phyloP scores from a whole-genome alignment of 2,329 filamentous ascomycete species.

The Aspergillus neoniger region DNA sequence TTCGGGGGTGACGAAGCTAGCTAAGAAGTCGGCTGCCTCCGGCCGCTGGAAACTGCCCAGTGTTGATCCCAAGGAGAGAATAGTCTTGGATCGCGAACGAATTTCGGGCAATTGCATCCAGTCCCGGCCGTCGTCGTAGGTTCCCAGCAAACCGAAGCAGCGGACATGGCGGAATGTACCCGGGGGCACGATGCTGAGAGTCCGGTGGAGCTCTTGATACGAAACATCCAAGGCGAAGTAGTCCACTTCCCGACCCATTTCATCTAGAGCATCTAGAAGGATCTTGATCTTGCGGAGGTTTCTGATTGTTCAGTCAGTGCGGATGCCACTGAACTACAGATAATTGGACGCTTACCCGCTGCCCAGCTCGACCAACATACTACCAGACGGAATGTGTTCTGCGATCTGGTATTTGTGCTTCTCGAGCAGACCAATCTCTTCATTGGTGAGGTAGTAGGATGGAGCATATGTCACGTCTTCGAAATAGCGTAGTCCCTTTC shows the following conservation, averaged over 20 bases:
- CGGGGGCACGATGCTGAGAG: slow-evolving; percentile 61
- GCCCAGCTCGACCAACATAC: slow-evolving; percentile 16
- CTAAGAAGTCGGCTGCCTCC: slow-evolving; percentile 9
- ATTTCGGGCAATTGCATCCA: slow-evolving; percentile 71
- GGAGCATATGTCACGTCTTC: slow-evolving; percentile 29
- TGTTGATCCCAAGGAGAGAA: slow-evolving; percentile 16
- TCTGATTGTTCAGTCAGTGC: not conserved
- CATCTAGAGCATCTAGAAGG: slow-evolving; percentile 75
- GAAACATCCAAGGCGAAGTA: slow-evolving; percentile 88
- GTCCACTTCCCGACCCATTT: slow-evolving; percentile 69
- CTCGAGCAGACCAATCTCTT: slow-evolving; percentile 10
- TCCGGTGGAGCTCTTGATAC: slow-evolving; percentile 72
- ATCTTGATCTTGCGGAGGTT: slow-evolving; percentile 79
- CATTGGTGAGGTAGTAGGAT: slow-evolving; percentile 12
- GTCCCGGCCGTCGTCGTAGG: slow-evolving; percentile 79
- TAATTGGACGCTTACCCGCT: slow-evolving; percentile 12
- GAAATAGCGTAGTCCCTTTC: slow-evolving; percentile 27
- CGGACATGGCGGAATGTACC: slow-evolving; percentile 66
- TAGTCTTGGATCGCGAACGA: slow-evolving; percentile 9
- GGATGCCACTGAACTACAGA: slow-evolving; percentile 47
- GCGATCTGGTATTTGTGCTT: slow-evolving; percentile 11
- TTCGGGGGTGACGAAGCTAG: slow-evolving; percentile 1
- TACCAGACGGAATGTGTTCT: slow-evolving; percentile 4
- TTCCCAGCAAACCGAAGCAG: slow-evolving; percentile 77
- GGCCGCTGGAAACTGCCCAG: slow-evolving; percentile 14